Evolutionary conservation across 768 basidiomycete genomes (phyloP).

Genomic region (Calocera viscosa): DNA sequence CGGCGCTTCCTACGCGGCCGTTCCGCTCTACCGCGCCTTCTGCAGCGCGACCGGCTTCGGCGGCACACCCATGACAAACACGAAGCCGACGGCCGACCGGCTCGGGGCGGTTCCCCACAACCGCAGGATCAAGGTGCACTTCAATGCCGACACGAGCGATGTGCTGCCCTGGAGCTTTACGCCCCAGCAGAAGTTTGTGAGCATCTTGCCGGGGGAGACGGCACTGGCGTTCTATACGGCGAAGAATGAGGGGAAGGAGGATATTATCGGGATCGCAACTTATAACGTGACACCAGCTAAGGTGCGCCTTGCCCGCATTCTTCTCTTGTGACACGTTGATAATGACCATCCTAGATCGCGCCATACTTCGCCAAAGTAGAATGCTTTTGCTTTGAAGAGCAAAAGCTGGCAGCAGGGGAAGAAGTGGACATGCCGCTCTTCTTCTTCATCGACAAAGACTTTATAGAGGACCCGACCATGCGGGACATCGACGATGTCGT

Average conservation of each 20-base stretch:
- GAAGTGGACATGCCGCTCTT: slow-evolving; percentile 96
- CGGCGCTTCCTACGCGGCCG: slow-evolving; percentile 91
- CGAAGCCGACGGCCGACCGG: slow-evolving; percentile 72
- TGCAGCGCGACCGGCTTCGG: slow-evolving; percentile 96
- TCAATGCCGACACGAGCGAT: slow-evolving; percentile 86
- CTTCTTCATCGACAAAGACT: slow-evolving; percentile 98
- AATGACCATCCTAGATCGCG: slow-evolving; percentile 50
- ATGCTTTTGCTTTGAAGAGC: slow-evolving; percentile 99
- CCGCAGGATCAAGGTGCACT: slow-evolving; percentile 78
- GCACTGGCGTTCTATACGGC: slow-evolving; percentile 94
- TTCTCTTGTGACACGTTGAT: neutral
- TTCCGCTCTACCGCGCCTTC: slow-evolving; percentile 95
- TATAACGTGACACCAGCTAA: slow-evolving; percentile 98
- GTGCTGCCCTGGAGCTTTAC: slow-evolving; percentile 86
- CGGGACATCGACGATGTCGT: slow-evolving; percentile 82
- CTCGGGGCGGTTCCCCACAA: slow-evolving; percentile 61
- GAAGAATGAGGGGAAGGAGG: slow-evolving; percentile 67
- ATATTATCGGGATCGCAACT: slow-evolving; percentile 95
- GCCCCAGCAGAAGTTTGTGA: slow-evolving; percentile 81
- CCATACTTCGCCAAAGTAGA: slow-evolving; percentile 99
- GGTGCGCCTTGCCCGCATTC: slow-evolving; percentile 36
- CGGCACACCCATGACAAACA: slow-evolving; percentile 82
- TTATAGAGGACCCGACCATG: slow-evolving; percentile 83
- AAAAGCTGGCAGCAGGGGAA: slow-evolving; percentile 84
- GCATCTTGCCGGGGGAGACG: slow-evolving; percentile 88